Percentiles rank a stretch among this genome's conserved stretches.
phyloP scores from a whole-genome alignment of 805 yeast genomes.

The Saturnispora ahearnii region DNA sequence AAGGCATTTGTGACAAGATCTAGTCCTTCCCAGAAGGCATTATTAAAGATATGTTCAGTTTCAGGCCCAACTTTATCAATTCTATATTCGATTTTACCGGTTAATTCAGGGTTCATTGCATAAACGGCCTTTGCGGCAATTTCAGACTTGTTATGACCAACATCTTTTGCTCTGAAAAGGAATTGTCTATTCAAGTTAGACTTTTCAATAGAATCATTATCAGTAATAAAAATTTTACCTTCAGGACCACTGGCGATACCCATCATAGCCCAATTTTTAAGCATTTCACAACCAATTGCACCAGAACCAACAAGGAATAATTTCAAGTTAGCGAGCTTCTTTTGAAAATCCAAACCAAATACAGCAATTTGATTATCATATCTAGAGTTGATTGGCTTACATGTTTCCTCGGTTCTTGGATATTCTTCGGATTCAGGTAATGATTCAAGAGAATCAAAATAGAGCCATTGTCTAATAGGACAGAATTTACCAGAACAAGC shows the following conservation, averaged over 20 bases:
- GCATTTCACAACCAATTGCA: constrained; percentile 98
- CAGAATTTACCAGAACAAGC: constrained; percentile 91
- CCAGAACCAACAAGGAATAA: constrained; percentile 95
- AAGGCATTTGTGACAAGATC: constrained; percentile 94
- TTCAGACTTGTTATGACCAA: constrained; percentile 83
- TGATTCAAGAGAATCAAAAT: constrained; percentile 90
- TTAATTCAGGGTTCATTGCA: constrained; percentile 77
- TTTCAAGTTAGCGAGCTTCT: constrained; percentile 61
- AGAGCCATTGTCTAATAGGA: constrained; percentile 88
- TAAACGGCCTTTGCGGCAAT: constrained; percentile 81
- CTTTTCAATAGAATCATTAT: constrained; percentile 90
- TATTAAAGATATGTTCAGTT: constrained; percentile 79
- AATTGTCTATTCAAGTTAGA: constrained; percentile 95
- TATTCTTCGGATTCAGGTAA: constrained; percentile 53
- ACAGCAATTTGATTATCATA: constrained; percentile 96
- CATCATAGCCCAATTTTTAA: constrained; percentile 95
- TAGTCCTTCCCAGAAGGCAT: constrained; percentile 72
- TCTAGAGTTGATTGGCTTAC: constrained; percentile 69
- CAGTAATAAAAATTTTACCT: constrained; percentile 81
- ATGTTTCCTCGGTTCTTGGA: constrained; percentile 61
- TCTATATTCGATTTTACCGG: constrained; percentile 64
- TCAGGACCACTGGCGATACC: constrained; percentile 89
- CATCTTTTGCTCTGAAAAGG: constrained; percentile 88
- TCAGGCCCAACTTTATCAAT: constrained; percentile 91
- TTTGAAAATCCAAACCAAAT: constrained; percentile 73